Evolutionary conservation across 306 rosid genomes (phyloP).

Genomic region (Dryas alaskensis): DNA sequence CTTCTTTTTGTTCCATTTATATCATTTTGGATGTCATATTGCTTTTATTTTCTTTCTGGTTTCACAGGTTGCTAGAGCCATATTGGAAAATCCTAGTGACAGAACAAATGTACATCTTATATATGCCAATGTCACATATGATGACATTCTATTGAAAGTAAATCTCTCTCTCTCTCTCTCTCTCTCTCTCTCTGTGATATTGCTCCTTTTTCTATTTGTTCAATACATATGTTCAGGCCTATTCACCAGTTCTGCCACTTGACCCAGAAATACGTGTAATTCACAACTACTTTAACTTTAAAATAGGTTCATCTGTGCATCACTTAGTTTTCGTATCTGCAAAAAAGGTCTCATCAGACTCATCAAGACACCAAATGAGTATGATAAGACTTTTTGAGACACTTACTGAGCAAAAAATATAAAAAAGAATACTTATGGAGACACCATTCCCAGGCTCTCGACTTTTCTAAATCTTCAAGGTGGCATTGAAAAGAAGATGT

Average conservation of each 20-base stretch:
- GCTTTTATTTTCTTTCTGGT: background rate
- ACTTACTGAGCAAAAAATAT: background rate
- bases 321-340: background rate
- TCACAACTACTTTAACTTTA: background rate
- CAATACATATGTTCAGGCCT: background rate
- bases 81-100: conserved; percentile 66
- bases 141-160: conserved; percentile 49
- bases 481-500: background rate
- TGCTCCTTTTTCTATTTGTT: background rate
- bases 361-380: background rate
- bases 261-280: background rate
- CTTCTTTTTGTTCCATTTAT: background rate
- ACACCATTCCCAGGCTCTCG: background rate
- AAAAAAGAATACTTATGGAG: too few relatives aligned
- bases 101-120: conserved; percentile 55
- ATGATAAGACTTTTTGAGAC: background rate
- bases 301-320: background rate
- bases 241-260: background rate
- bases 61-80: conserved; percentile 57
- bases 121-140: conserved; percentile 63
- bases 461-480: background rate
- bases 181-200: background rate
- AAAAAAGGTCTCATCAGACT: background rate
- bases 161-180: background rate
- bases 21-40: background rate